phyloP scores from a whole-genome alignment of 352 stramenopile genomes.

The Phytophthora pluvialis region DNA sequence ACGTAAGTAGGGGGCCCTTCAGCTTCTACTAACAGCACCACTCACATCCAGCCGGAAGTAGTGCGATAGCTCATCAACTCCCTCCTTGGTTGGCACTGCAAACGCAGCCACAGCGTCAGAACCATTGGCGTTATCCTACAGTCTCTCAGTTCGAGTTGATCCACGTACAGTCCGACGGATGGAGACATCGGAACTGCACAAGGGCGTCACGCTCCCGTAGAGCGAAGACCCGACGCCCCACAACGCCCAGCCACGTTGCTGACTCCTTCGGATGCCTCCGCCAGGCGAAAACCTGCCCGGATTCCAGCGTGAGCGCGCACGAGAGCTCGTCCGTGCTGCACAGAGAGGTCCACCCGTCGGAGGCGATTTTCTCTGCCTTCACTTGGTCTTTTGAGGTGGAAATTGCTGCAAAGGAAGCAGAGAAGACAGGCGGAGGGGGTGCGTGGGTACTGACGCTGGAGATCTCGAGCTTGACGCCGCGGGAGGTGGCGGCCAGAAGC shows the following conservation, averaged over 20 bases:
- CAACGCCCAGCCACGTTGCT: slow-evolving; percentile 57
- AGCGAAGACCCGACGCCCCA: slow-evolving; percentile 51
- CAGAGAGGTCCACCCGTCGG: slow-evolving; percentile 47
- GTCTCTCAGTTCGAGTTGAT: neutral
- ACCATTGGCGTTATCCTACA: neutral
- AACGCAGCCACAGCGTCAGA: slow-evolving; percentile 8
- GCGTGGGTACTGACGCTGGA: neutral
- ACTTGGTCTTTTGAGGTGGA: slow-evolving; percentile 2
- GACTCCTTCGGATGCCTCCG: slow-evolving; percentile 5
- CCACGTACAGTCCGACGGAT: slow-evolving; percentile 61
- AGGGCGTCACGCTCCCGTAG: slow-evolving; percentile 48
- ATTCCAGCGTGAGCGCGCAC: slow-evolving; percentile 53
- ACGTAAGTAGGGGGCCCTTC: neutral
- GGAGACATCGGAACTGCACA: slow-evolving; percentile 64
- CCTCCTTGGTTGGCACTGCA: slow-evolving; percentile 49
- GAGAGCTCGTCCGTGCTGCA: slow-evolving; percentile 55
- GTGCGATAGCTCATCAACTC: slow-evolving; percentile 55
- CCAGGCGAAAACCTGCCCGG: slow-evolving; percentile 63
- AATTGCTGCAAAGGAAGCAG: slow-evolving; percentile 18
- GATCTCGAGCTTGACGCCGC: slow-evolving; percentile 14
- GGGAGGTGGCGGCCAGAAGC: slow-evolving; percentile 15
- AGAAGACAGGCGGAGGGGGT: neutral
- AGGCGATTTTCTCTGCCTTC: slow-evolving; percentile 14
- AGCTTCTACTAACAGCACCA: neutral
- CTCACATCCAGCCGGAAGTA: slow-evolving; percentile 93